Percentiles rank a stretch among this genome's conserved stretches.
These are phyloP conservation scores for Botryotinia convoluta DNA, from an alignment of 2,329 filamentous ascomycete species.

Conservation along the genomic window DNA sequence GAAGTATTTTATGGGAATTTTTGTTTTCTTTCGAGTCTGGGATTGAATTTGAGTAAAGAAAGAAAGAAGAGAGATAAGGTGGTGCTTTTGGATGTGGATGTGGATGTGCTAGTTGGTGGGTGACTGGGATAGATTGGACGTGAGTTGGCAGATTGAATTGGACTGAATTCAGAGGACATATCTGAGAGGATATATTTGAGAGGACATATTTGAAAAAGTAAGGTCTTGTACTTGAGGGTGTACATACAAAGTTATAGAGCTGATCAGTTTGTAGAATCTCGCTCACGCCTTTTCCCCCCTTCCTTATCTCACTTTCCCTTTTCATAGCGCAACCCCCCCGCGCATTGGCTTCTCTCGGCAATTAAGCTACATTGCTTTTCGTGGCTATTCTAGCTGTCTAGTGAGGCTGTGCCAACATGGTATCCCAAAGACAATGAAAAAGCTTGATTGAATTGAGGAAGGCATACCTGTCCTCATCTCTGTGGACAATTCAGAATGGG, in stretches of 20 bases:
- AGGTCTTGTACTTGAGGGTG: neutral
- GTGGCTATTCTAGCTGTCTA: neutral
- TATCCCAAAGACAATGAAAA: neutral
- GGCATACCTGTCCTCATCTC: neutral
- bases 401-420: neutral
- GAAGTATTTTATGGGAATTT: too few species aligned
- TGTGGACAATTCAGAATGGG: neutral
- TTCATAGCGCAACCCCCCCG: neutral
- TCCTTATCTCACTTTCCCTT: too few species aligned
- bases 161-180: neutral
- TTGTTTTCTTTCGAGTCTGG: too few species aligned
- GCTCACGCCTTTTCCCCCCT: too few species aligned
- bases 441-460: neutral
- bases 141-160: neutral
- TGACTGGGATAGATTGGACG: neutral
- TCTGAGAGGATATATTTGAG: too few species aligned
- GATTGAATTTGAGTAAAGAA: neutral
- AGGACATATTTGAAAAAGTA: neutral
- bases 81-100: too few species aligned
- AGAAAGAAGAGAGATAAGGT: neutral
- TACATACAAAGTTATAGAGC: neutral
- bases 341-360: neutral
- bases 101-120: neutral
- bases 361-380: neutral
- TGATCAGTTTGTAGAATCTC: too few species aligned